Evolutionary conservation across 495 filamentous ascomycete genomes (phyloP), one percentile per base, ranked within the genome.

Genomic region (Penicillium cinerascens): DNA sequence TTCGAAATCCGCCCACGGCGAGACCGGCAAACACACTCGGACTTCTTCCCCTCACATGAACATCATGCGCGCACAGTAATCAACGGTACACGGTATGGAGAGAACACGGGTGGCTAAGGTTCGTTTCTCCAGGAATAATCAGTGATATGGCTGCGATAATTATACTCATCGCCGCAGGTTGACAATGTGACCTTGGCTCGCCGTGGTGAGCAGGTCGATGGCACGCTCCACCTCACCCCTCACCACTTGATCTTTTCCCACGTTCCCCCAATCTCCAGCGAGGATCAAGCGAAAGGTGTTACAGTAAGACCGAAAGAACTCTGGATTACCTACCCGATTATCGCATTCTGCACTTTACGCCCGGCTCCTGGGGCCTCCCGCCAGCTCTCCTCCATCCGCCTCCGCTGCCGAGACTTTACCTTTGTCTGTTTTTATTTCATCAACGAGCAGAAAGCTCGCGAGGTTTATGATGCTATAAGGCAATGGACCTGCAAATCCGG

Each of bases 241-340:
- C 82, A 86, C 60, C 82, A 86, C 67, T 74, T 86, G 51, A 85
- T 86, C 51, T 86, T 86, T 70, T 78, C 74, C 43, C 70, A 80
- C 60, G 64, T 71, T 13, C 76, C 78, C 42, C 67, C 64, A 17
- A 42, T 68, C 2, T 60, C 67, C 10, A 66, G 64, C 45, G 64
- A 72, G 42, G 66, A 63, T 15, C 67, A 65, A 40, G 56, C 69
- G 33, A 65, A 68, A 25, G 67, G 67, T 0, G 51, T 64, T 1
- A 42, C 59, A 6, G 47, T 64, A 42, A 81, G 78, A 59, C 79
- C 83, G n/a, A 84, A 82, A 65, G 87, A 95, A 65, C 78, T 87
- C 46, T 97, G 92, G 89, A 87, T 98, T 47, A 89, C 92, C 15
- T 98, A 95, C 65, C 92, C 91, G 25, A 89, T 97, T 60, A 91